phyloP scores from a whole-genome alignment of 2,329 filamentous ascomycete species.

The Aspergillus cejpii region DNA sequence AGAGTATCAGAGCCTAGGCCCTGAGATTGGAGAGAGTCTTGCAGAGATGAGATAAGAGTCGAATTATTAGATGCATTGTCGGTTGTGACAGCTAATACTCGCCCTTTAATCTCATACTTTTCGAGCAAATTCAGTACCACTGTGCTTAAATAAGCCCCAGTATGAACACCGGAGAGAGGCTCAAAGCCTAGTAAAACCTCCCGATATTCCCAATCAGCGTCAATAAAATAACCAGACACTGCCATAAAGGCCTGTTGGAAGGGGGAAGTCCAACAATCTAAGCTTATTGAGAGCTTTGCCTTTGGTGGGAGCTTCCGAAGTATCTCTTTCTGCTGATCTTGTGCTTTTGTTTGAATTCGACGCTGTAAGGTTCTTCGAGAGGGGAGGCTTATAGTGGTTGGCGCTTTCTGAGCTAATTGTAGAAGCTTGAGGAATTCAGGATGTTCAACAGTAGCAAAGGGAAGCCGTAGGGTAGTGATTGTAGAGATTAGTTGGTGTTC shows the following conservation, averaged over 20 bases:
- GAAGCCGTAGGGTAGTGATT: conserved; percentile 1
- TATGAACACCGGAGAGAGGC: neutral
- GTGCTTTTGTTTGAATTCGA: too few species aligned
- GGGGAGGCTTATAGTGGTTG: too few species aligned
- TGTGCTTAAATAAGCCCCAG: too few species aligned
- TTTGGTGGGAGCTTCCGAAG: too few species aligned
- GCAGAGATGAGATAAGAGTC: neutral
- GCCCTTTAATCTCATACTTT: conserved; percentile 1
- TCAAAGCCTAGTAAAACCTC: conserved; percentile 1
- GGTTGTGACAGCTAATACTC: conserved; percentile 2
- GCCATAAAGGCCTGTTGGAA: too few species aligned
- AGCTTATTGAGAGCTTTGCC: neutral
- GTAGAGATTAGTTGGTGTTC: too few species aligned
- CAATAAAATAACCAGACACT: too few species aligned
- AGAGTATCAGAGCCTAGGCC: neutral
- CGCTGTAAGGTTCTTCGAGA: too few species aligned
- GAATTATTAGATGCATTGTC: conserved; percentile 5
- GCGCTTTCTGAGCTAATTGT: neutral
- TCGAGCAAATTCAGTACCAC: neutral
- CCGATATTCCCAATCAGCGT: neutral
- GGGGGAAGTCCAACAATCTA: too few species aligned
- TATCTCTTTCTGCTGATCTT: too few species aligned
- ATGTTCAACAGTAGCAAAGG: conserved; percentile 6
- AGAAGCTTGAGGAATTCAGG: conserved; percentile 5
- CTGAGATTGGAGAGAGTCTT: conserved; percentile 1